Evolutionary conservation across 1,284 basidiomycete species (phyloP).

Genomic region (Tilletiopsis washingtonensis): DNA sequence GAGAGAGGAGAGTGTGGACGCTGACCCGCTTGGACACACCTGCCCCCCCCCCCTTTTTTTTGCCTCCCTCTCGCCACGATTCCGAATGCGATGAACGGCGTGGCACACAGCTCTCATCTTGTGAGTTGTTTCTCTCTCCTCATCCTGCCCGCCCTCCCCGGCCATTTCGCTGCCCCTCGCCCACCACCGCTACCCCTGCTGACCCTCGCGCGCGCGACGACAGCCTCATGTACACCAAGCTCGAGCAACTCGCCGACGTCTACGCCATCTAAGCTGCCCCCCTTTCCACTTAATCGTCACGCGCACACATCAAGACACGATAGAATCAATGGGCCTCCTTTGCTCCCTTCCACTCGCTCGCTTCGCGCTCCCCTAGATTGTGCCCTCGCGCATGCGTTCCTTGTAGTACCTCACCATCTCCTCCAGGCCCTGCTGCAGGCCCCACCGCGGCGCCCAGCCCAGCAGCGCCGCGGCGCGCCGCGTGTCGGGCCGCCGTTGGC

Average conservation of each 20-base stretch:
- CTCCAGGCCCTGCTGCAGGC: constrained; percentile 76
- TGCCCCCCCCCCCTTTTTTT: too few relatives aligned
- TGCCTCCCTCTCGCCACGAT: too few relatives aligned
- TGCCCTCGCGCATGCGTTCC: constrained; percentile 24
- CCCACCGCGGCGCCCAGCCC: constrained; percentile 88
- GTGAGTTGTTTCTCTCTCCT: constrained; percentile 4
- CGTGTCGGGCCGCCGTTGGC: constrained; percentile 85
- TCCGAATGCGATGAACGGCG: too few relatives aligned
- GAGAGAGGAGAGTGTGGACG: too few relatives aligned
- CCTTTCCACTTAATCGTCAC: too few relatives aligned
- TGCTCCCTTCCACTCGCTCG: too few relatives aligned
- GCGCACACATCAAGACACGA: too few relatives aligned
- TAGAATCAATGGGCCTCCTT: too few relatives aligned
- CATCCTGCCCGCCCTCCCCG: not conserved
- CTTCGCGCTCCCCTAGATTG: constrained; percentile 5
- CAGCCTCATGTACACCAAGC: constrained; percentile 36
- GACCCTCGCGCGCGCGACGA: too few relatives aligned
- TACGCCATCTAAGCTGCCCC: constrained; percentile 28
- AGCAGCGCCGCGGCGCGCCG: constrained; percentile 77
- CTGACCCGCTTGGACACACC: too few relatives aligned
- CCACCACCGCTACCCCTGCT: too few relatives aligned
- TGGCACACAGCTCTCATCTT: constrained; percentile 30
- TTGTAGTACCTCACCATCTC: constrained; percentile 82
- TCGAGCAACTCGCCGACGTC: constrained; percentile 27
- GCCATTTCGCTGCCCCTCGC: too few relatives aligned